Conservation (phyloP, 768 basidiomycete genomes). For the Austroboletus eburneus region DNA sequence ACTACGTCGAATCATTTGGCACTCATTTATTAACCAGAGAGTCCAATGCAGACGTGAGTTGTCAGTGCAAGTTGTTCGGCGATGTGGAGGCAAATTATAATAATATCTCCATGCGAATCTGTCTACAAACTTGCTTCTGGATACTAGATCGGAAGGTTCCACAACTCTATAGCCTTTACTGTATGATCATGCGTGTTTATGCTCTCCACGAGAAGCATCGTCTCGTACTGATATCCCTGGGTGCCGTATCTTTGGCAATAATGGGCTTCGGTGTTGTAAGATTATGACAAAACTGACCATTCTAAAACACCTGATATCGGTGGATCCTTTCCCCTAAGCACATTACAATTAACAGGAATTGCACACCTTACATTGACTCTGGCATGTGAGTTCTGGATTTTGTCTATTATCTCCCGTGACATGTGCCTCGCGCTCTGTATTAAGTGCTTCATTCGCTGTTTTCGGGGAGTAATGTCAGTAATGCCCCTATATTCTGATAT, state of each 20-base stretch:
- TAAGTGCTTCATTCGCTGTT: constrained; percentile 3
- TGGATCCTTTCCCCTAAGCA: constrained; percentile 7
- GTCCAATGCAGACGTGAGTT: constrained; percentile 11
- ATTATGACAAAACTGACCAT: neutral
- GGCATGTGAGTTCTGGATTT: constrained; percentile 1
- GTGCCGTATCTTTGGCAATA: neutral
- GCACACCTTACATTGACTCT: neutral
- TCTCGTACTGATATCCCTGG: constrained; percentile 3
- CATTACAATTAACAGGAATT: neutral
- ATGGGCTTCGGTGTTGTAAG: constrained; percentile 8
- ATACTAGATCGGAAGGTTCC: no score
- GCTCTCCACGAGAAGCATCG: constrained; percentile 13
- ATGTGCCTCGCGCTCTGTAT: no score
- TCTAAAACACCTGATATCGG: constrained; percentile 2
- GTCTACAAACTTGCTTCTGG: constrained; percentile 3
- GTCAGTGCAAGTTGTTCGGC: neutral
- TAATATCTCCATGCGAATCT: neutral
- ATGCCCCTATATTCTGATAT: no score
- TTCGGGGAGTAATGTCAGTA: no score
- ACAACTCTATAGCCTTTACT: constrained; percentile 1
- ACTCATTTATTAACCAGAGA: neutral
- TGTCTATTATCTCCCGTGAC: no score
- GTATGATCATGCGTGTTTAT: constrained; percentile 22
- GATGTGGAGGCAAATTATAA: neutral
- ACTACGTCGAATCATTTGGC: constrained; percentile 1